A percentile compares a stretch with the other conserved stretches of the same genome.
phyloP scores from a whole-genome alignment of 768 basidiomycete species.

The Pluteus cervinus region DNA sequence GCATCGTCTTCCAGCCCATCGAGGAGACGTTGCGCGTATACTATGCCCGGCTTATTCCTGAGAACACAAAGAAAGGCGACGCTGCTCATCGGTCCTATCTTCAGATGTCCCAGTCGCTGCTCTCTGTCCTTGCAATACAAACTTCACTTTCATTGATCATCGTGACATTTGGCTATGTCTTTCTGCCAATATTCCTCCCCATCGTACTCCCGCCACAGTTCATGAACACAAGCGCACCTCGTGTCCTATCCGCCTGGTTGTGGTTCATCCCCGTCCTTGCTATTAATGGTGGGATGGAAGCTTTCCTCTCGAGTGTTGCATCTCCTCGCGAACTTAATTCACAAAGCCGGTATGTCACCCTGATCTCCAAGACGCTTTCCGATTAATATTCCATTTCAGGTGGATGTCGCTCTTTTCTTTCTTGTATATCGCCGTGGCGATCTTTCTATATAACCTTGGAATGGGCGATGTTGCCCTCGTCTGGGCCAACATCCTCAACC shows the following conservation, averaged over 20 bases:
- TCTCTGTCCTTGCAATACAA: slow-evolving; percentile 61
- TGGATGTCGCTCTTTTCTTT: slow-evolving; percentile 80
- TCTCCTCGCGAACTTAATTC: slow-evolving; percentile 54
- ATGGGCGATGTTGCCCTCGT: slow-evolving; percentile 68
- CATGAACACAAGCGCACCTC: slow-evolving; percentile 71
- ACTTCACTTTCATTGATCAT: slow-evolving; percentile 62
- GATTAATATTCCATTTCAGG: slow-evolving; percentile 19
- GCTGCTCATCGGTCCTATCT: no score
- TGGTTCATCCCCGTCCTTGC: slow-evolving; percentile 89
- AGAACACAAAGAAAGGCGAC: no score
- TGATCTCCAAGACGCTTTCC: neutral
- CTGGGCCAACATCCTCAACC: slow-evolving; percentile 69
- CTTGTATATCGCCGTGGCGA: slow-evolving; percentile 54
- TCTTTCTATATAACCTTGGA: slow-evolving; percentile 36
- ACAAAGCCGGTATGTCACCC: slow-evolving; percentile 52
- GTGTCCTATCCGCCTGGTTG: slow-evolving; percentile 73
- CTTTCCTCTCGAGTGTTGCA: slow-evolving; percentile 81
- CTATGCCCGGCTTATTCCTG: slow-evolving; percentile 58
- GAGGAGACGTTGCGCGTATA: slow-evolving; percentile 89
- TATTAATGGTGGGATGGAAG: slow-evolving; percentile 87
- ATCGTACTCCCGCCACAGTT: slow-evolving; percentile 70
- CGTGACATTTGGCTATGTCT: slow-evolving; percentile 68
- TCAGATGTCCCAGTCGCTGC: slow-evolving; percentile 35
- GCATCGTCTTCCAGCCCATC: slow-evolving; percentile 91
- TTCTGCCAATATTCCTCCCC: slow-evolving; percentile 61